A percentile compares a stretch with the other conserved stretches of the same genome.
These are phyloP conservation scores for Aspergillus steynii DNA, from an alignment of 495 filamentous ascomycete species.

Conservation along the genomic window DNA sequence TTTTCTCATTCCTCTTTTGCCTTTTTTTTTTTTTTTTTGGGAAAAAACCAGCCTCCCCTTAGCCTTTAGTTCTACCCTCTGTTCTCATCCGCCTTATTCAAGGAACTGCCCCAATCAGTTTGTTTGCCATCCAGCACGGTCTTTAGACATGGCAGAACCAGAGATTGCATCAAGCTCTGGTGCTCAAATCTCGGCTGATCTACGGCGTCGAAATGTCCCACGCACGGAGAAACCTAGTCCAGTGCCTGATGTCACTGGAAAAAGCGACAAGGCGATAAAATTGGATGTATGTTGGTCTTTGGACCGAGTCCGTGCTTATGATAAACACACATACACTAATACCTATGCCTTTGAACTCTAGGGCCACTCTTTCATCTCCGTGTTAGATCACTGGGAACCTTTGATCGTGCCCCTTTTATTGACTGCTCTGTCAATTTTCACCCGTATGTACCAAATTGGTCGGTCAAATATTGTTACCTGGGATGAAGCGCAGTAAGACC, in stretches of 20 bases:
- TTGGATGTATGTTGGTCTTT: constrained; percentile 28
- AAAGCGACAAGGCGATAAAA: constrained; percentile 65
- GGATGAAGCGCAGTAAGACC: constrained; percentile 92
- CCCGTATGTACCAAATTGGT: constrained; percentile 92
- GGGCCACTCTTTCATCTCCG: constrained; percentile 52
- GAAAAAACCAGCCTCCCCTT: no score
- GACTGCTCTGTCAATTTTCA: constrained; percentile 88
- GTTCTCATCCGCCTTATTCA: background rate
- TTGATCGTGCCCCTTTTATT: constrained; percentile 86
- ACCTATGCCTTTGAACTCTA: constrained; percentile 10
- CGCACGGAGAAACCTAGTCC: constrained; percentile 42
- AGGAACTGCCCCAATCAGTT: background rate
- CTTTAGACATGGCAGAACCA: constrained; percentile 28
- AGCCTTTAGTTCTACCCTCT: no score
- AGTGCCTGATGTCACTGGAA: constrained; percentile 38
- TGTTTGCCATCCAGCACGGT: constrained; percentile 9
- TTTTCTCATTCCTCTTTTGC: background rate
- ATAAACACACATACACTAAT: constrained; percentile 18
- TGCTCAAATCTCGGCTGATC: constrained; percentile 62
- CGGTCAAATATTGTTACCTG: constrained; percentile 95
- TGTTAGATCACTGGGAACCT: constrained; percentile 79
- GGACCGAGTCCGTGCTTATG: background rate
- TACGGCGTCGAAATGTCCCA: constrained; percentile 74
- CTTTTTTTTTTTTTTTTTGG: constrained; percentile 7
- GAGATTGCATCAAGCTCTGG: constrained; percentile 61